These are phyloP conservation scores for Penicillium subrubescens DNA, from an alignment of 495 filamentous ascomycete genomes.

Conservation along the genomic window DNA sequence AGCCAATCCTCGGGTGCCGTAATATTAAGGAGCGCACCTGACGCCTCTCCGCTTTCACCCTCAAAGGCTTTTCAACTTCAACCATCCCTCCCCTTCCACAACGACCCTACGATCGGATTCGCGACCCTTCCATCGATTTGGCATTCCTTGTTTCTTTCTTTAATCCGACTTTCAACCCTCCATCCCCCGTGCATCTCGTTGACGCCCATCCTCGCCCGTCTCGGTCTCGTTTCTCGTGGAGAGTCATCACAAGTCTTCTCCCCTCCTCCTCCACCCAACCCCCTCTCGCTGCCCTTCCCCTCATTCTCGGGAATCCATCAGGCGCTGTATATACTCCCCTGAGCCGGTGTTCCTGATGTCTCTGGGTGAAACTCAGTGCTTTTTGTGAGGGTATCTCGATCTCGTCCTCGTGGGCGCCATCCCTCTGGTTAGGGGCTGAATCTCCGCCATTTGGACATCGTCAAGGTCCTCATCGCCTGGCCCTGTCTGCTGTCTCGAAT, in stretches of 20 bases:
- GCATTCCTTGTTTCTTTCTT: background rate
- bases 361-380: constrained; percentile 16
- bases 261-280: background rate
- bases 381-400: constrained; percentile 17
- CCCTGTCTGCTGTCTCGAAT: constrained; percentile 7
- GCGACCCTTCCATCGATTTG: background rate
- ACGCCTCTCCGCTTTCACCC: constrained; percentile 39
- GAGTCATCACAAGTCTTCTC: constrained; percentile 3
- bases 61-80: constrained; percentile 33
- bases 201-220: background rate
- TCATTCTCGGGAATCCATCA: background rate
- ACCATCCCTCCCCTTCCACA: constrained; percentile 6
- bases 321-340: constrained; percentile 6
- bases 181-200: background rate
- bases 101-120: constrained; percentile 7
- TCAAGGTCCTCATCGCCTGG: constrained; percentile 28
- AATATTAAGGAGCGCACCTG: constrained; percentile 42
- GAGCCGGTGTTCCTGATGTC: constrained; percentile 24
- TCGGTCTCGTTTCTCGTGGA: background rate
- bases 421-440: constrained; percentile 27
- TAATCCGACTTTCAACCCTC: background rate
- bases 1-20: constrained; percentile 27
- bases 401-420: constrained; percentile 16
- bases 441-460: constrained; percentile 17
- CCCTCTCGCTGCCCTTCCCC: constrained; percentile 17